phyloP scores from a whole-genome alignment of 306 rosid genomes.

The Cucumis cinereus region DNA sequence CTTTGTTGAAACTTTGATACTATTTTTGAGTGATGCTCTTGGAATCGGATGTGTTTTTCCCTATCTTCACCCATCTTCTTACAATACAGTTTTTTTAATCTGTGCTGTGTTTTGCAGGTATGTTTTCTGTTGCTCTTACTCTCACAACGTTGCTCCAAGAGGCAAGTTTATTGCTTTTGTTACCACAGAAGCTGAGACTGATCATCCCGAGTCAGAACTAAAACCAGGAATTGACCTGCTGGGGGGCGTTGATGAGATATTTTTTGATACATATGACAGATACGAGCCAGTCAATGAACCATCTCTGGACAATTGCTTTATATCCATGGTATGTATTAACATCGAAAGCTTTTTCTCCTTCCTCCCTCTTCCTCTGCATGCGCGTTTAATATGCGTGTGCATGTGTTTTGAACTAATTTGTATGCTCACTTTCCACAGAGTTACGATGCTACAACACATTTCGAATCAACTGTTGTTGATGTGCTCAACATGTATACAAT shows the following conservation, averaged over 20 bases:
- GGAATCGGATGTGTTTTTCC: neutral
- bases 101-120: conserved; percentile 43
- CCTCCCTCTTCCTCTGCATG: neutral
- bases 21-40: neutral
- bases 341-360: neutral
- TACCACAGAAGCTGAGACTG: conserved; percentile 92
- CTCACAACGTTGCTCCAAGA: conserved; percentile 96
- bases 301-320: conserved; percentile 74
- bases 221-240: conserved; percentile 88
- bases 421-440: conserved; percentile 44
- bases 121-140: conserved; percentile 86
- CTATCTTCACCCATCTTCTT: neutral
- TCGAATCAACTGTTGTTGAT: conserved; percentile 77
- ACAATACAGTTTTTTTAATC: neutral
- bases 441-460: conserved; percentile 94
- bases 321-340: conserved; percentile 56
- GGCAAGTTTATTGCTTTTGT: conserved; percentile 95
- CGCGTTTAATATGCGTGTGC: neutral
- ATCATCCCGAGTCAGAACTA: conserved; percentile 67
- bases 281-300: conserved; percentile 87
- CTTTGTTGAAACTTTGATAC: neutral
- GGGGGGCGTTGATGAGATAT: conserved; percentile 85
- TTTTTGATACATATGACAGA: conserved; percentile 81
- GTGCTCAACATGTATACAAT: conserved; percentile 90
- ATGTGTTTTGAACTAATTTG: neutral